Evolutionary conservation across 169 alveolate genomes (phyloP), one percentile per base, ranked within the genome.

Genomic region (Blepharisma undulans): DNA sequence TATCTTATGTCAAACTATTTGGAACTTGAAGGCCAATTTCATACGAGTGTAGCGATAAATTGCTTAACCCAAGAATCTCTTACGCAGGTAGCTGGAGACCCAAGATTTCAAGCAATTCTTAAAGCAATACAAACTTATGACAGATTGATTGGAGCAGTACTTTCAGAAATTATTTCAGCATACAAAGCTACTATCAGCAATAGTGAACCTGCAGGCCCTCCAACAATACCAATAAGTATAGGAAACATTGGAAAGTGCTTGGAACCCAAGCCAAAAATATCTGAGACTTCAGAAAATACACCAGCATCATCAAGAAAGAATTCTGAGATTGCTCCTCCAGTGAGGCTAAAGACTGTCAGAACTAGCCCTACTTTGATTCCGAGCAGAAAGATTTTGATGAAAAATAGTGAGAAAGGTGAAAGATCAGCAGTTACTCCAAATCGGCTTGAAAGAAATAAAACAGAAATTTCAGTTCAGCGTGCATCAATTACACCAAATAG

Each of bases 11-110:
- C 60, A 5, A 86, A 86, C 29, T 86, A 29, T 71, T 34, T 86
- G 12, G 80, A 86, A 66, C n/a, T 60, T 5, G 91, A 86, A 72
- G 91, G 91, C 6, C 72, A 71, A 5, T 86, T 71, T 36, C 80
- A 86, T 48, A 86, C 91, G 14, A 30, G 60, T 71, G 91, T 72
- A 8, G 29, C 71, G 8, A 22, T 84, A 25, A 33, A 27, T n/a
- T n/a, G 77, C 19, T 25, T 84, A n/a, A 84, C 2, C 21, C 89
- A 34, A n/a, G 72, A 86, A 22, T 61, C 91, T 66, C 22, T 71
- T 30, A 61, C 76, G 25, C 60, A 27, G 29, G 84, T 86, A 3
- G 29, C 72, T 22, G 66, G 72, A 27, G 91, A 86, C 29, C n/a
- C 80, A 27, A 66, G 91, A 72, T 86, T 71, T 86, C 59, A 86